Evolutionary conservation across 352 stramenopile genomes (phyloP), one percentile per base, ranked within the genome.

Genomic region (Pythium chondricola): DNA sequence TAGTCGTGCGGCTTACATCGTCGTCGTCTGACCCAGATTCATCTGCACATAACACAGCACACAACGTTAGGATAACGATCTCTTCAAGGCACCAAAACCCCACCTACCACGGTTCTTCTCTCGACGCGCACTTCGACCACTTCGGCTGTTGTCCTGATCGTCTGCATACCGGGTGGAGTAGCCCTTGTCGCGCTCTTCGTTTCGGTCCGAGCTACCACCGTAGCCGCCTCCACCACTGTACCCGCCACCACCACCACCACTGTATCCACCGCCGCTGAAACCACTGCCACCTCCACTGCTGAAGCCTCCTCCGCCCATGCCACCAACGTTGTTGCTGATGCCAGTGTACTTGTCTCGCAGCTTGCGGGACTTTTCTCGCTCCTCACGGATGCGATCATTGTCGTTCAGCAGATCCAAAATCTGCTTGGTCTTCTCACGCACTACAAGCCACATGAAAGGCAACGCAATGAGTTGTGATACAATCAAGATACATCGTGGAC

Each of bases 371-470:
- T 94, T 95, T 63, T 95, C 83, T 47, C 85, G 69, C 53, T 95
- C 85, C 6, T 91, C 82, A 11, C 83, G 82, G 33, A 95, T 95
- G 46, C 76, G 83, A 27, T 94, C 81, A 46, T 91, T 91, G 65
- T 95, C 81, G 48, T 92, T 93, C 42, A 95, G 51, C 52, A 95
- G 71, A 16, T 93, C 84, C 33, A 92, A 63, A 21, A 95, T 72
- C 52, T 88, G 78, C 56, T 95, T 95, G 22, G 83, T 80, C 65
- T 95, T 95, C 65, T 95, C 84, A 32, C 85, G 77, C 29, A 95
- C 84, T 93, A 25, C 9, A 29, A 7, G 25, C 20, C 20, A 29
- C 24, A 36, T 2, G 24, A 8, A 14, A 6, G 4, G 2, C 9
- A 49, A 2, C 10, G 4, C 27, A 48, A 38, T n/a, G 11, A 24